A percentile compares a stretch with the other conserved stretches of the same genome.
phyloP scores from a whole-genome alignment of 192 early-diverging fungal genomes.

The Umbelopsis isabellina region DNA sequence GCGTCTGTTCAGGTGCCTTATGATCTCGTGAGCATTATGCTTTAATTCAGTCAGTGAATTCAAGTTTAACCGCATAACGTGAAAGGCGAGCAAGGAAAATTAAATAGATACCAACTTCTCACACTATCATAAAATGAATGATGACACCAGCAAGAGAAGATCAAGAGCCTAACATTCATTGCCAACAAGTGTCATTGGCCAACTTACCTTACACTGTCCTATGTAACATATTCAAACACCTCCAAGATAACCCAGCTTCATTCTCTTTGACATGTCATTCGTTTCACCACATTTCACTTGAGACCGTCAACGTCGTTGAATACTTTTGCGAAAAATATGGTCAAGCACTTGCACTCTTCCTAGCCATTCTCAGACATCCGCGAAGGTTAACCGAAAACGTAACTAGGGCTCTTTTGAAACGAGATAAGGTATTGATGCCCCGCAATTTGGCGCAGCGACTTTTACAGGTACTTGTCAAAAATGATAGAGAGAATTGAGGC shows the following conservation, averaged over 20 bases:
- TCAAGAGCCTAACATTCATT: neutral
- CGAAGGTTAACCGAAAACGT: conserved; percentile 10
- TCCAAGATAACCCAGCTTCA: conserved; percentile 13
- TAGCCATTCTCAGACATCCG: conserved; percentile 21
- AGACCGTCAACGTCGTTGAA: conserved; percentile 15
- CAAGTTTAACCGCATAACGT: no score
- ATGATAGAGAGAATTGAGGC: neutral
- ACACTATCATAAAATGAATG: neutral
- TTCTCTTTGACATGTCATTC: conserved; percentile 14
- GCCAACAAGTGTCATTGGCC: neutral
- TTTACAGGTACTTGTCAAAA: conserved; percentile 13
- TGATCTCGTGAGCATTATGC: neutral
- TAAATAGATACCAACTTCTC: neutral
- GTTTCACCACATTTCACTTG: conserved; percentile 11
- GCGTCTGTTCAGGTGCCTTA: no score
- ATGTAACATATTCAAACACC: conserved; percentile 19
- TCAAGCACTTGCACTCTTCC: conserved; percentile 14
- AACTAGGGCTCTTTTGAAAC: conserved; percentile 7
- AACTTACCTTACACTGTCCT: conserved; percentile 11
- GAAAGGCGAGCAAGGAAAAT: neutral
- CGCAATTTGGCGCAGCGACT: conserved; percentile 16
- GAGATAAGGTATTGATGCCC: conserved; percentile 11
- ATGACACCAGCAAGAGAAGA: conserved; percentile 9
- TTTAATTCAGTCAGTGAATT: conserved; percentile 2
- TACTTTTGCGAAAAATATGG: conserved; percentile 26